Base-by-base conservation (phyloP, 179 eudicot species). In the Beta macrorhiza region DNA sequence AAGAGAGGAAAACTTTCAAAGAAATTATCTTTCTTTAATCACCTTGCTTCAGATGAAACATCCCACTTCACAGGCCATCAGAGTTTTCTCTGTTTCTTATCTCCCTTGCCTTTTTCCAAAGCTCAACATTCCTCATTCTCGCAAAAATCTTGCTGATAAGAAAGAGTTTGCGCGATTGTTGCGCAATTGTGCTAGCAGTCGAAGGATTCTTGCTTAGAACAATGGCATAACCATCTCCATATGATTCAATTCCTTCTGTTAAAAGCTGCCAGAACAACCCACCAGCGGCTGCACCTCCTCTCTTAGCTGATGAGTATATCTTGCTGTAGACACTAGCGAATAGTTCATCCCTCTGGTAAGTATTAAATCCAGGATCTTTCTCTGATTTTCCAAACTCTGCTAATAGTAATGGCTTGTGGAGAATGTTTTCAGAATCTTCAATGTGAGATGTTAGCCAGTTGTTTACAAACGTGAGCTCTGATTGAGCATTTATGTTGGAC, bases 241-340 rank as follows among this genome's bases (percentile, higher is more conserved):
- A 92, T 0, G 91, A 85, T 15, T 91, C 93, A 86, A 89, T 86
- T 5, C 94, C 98, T 79, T 88, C 84, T 15, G 91, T 83, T 49
- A 92, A 59, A 20, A 95, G 95, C 85, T 93, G 98, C 99, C 99
- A 95, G 87, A 93, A 93, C 82, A 95, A 79, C 3, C 89, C 99
- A 32, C 98, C 98, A 0, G 84, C 91, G 10, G 93, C 92, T 4
- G 97, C 84, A 2, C 98, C 99, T 15, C 99, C 93, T 47, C 84
- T 87, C 77, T 86, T 92, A 44, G 97, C 97, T 0, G 98, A 95
- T 6, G 85, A 81, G 76, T 91, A 95, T 57, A 93, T 85, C 72
- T 88, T 87, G 87, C 51, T 20, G 74, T 91, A 95, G 0, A 93
- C 93, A 1, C 72, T 76, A 44, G 79, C 78, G 81, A 90, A 93